Evolutionary conservation across 495 filamentous ascomycete species (phyloP).

Genomic region (Glarea lozoyensis): DNA sequence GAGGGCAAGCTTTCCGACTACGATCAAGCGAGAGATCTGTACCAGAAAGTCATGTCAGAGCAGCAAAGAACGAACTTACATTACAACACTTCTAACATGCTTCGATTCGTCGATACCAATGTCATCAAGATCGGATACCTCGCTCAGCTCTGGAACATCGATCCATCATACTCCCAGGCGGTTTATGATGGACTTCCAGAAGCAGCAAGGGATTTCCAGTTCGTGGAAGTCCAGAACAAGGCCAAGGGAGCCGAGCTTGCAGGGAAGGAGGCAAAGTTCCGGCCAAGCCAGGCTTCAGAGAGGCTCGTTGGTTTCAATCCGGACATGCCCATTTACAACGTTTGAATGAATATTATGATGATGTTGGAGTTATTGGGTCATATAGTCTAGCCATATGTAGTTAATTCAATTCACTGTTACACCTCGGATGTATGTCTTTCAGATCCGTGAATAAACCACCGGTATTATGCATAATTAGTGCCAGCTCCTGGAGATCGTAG

Average conservation of each 20-base stretch:
- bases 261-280: conserved; percentile 38
- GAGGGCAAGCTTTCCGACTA: conserved; percentile 47
- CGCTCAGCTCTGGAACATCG: conserved; percentile 44
- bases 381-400: too few species aligned
- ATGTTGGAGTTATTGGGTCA: too few species aligned
- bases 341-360: not conserved
- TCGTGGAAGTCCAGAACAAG: conserved; percentile 29
- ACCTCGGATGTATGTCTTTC: too few species aligned
- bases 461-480: too few species aligned
- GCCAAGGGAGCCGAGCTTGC: conserved; percentile 27
- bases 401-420: too few species aligned
- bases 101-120: conserved; percentile 25
- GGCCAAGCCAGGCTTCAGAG: conserved; percentile 7
- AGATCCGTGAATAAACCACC: too few species aligned
- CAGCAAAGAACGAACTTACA: conserved; percentile 33
- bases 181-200: conserved; percentile 37
- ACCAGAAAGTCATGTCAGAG: conserved; percentile 36
- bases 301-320: conserved; percentile 1
- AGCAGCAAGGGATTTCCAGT: conserved; percentile 28
- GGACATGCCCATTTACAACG: not conserved
- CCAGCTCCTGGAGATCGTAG: too few species aligned
- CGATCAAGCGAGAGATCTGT: conserved; percentile 41
- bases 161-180: conserved; percentile 34
- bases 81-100: conserved; percentile 35
- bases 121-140: conserved; percentile 41